Conservation (phyloP, 2,329 filamentous ascomycete genomes). For the Furcasterigmium sp. region DNA sequence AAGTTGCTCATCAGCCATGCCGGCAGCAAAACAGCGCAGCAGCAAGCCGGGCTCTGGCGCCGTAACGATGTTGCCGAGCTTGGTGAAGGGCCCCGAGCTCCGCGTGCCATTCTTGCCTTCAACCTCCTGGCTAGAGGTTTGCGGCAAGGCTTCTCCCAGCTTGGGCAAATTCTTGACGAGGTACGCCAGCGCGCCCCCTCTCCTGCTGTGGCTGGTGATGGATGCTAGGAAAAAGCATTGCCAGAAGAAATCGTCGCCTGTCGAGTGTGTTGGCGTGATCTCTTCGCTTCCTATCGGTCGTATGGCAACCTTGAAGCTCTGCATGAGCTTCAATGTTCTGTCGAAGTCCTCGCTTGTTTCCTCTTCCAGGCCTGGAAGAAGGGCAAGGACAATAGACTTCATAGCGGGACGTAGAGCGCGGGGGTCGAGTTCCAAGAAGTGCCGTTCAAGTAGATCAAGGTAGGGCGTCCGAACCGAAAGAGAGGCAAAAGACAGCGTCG, state of each 20-base stretch:
- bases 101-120: slow-evolving; percentile 19
- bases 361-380: slow-evolving; percentile 89
- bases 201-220: slow-evolving; percentile 80
- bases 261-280: slow-evolving; percentile 47
- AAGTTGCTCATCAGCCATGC: slow-evolving; percentile 79
- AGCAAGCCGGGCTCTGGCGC: slow-evolving; percentile 88
- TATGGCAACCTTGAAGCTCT: slow-evolving; percentile 68
- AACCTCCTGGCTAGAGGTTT: slow-evolving; percentile 22
- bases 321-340: slow-evolving; percentile 71
- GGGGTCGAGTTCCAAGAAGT: slow-evolving; percentile 69
- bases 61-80: slow-evolving; percentile 63
- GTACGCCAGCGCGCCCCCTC: slow-evolving; percentile 84
- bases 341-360: slow-evolving; percentile 98
- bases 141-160: slow-evolving; percentile 42
- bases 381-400: slow-evolving; percentile 82
- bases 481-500: slow-evolving; percentile 90
- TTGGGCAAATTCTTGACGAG: slow-evolving; percentile 73
- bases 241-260: slow-evolving; percentile 88
- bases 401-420: slow-evolving; percentile 75
- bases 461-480: slow-evolving; percentile 84
- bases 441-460: slow-evolving; percentile 74
- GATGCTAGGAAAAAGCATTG: slow-evolving; percentile 93
- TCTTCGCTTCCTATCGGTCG: slow-evolving; percentile 46
- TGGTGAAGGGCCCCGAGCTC: slow-evolving; percentile 38
- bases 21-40: slow-evolving; percentile 86